phyloP scores from a whole-genome alignment of 805 yeast genomes.

The Zygoascus ofunaensis region DNA sequence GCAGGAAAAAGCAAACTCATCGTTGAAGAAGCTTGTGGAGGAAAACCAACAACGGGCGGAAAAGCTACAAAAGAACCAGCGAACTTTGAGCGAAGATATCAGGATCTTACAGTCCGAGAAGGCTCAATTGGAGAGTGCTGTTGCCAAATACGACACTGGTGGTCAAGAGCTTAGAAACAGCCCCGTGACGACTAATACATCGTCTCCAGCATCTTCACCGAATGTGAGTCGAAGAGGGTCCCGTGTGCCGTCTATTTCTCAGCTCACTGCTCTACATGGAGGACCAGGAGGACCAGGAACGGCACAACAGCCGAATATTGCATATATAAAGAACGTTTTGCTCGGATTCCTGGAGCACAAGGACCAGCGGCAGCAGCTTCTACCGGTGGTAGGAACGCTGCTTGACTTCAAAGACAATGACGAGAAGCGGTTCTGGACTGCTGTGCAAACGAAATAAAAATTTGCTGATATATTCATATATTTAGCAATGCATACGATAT shows the following conservation, averaged over 20 bases:
- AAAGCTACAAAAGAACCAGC: conserved; percentile 28
- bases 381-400: conserved; percentile 77
- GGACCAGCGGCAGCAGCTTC: conserved; percentile 77
- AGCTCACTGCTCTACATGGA: neutral
- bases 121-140: conserved; percentile 11
- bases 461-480: too few relatives aligned
- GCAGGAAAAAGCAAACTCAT: conserved; percentile 24
- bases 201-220: conserved; percentile 1
- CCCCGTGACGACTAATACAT: neutral
- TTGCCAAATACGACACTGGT: neutral
- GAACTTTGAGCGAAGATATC: conserved; percentile 27
- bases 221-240: neutral
- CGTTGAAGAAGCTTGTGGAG: conserved; percentile 28
- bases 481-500: too few relatives aligned
- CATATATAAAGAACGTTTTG: conserved; percentile 83
- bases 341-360: conserved; percentile 84
- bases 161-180: neutral
- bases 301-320: conserved; percentile 40
- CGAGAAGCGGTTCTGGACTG: conserved; percentile 58
- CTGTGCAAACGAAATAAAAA: conserved; percentile 22
- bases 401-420: conserved; percentile 62
- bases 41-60: conserved; percentile 31
- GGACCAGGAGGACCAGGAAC: conserved; percentile 9
- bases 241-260: neutral
- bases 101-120: conserved; percentile 23